Conservation (phyloP, 164 flowering plant genomes). For the Saururus chinensis region DNA sequence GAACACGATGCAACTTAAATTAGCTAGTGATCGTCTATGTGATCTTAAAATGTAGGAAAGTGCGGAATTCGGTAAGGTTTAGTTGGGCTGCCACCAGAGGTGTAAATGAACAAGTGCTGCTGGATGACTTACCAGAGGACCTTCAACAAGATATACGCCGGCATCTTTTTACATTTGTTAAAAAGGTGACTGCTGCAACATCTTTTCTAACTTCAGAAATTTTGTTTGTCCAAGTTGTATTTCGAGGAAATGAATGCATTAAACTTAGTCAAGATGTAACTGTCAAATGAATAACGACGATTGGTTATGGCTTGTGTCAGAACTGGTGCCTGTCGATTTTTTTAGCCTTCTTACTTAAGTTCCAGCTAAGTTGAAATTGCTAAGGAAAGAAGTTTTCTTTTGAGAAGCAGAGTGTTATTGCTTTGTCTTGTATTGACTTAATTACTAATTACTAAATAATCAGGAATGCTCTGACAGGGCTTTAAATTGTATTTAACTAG, state of each 20-base stretch:
- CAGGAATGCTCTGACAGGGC: background rate
- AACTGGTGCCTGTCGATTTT: no score
- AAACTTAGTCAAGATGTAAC: no score
- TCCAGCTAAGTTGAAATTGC: background rate
- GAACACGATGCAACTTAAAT: no score
- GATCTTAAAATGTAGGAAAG: slow-evolving; percentile 31
- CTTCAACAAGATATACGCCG: slow-evolving; percentile 80
- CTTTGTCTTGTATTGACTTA: background rate
- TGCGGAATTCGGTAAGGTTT: slow-evolving; percentile 59
- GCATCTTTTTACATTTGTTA: slow-evolving; percentile 65
- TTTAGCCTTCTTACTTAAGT: background rate
- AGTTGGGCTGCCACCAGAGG: slow-evolving; percentile 81
- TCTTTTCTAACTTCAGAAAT: background rate
- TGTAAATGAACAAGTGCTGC: slow-evolving; percentile 59
- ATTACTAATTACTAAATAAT: background rate
- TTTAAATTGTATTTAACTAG: background rate
- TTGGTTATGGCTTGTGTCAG: no score
- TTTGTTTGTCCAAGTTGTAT: background rate
- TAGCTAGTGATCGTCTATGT: background rate
- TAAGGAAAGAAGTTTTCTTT: background rate
- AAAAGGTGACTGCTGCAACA: slow-evolving; percentile 32
- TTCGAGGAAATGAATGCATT: background rate
- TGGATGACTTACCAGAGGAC: slow-evolving; percentile 74
- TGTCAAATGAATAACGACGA: no score
- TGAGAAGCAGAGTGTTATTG: background rate